These are phyloP conservation scores for Penicillium bovifimosum DNA, from an alignment of 495 filamentous ascomycete species.

Conservation along the genomic window DNA sequence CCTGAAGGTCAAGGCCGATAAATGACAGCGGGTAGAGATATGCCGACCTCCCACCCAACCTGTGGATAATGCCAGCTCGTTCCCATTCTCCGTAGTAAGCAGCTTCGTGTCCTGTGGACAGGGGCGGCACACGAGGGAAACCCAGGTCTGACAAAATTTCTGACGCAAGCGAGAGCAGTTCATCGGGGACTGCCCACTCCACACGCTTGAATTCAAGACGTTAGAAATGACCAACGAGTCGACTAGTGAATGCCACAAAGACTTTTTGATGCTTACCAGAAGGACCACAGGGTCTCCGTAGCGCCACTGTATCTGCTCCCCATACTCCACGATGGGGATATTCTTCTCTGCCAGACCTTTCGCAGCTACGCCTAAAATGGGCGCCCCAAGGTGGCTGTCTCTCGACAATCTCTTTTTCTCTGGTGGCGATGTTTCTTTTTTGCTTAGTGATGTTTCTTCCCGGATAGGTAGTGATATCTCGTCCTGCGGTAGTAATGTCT, in stretches of 20 bases:
- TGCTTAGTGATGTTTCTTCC: no score
- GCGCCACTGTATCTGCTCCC: constrained; percentile 14
- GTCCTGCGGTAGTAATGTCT: no score
- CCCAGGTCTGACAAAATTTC: constrained; percentile 6
- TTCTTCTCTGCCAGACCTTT: constrained; percentile 10
- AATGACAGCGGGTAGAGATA: constrained; percentile 17
- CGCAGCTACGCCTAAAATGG: constrained; percentile 3
- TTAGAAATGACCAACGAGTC: no score
- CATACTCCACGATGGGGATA: constrained; percentile 19
- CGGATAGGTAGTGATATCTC: no score
- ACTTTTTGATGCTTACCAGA: constrained; percentile 5
- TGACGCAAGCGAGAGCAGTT: constrained; percentile 7
- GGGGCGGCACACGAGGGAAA: neutral
- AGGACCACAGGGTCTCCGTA: constrained; percentile 11
- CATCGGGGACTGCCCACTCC: constrained; percentile 15
- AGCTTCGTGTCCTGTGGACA: constrained; percentile 1
- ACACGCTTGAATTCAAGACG: constrained; percentile 5
- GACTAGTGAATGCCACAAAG: neutral
- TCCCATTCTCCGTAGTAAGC: constrained; percentile 3
- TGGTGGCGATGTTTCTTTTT: neutral
- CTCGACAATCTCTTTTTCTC: neutral
- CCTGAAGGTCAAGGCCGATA: constrained; percentile 12
- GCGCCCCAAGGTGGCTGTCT: constrained; percentile 2
- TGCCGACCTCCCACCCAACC: neutral
- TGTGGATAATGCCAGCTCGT: neutral